Evolutionary conservation across 768 basidiomycete species (phyloP), one percentile per base, ranked within the genome.

Genomic region (Leccinum longicurvipes): DNA sequence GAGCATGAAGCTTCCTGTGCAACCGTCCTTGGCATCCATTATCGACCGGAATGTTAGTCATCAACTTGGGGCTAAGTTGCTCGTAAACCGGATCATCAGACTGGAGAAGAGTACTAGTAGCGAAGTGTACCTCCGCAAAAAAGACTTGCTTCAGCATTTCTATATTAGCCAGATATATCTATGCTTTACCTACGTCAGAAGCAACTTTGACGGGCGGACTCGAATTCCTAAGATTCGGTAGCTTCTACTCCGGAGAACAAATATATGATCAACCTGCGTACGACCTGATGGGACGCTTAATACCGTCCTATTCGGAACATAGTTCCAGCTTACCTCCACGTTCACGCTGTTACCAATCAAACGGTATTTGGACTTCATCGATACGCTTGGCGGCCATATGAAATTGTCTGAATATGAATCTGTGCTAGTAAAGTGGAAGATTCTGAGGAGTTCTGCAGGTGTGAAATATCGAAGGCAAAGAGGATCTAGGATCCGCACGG

Each of bases 261-360:
- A 69, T 85, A 87, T 39, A 76, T 68, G 41, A 91, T 78, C 50
- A 91, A 73, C 56, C 76, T 72, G 50, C 79, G 76, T 0, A 92
- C 84, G 11, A 72, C 64, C 71, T 70, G 34, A 45, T 44, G 46
- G 46, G 47, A 49, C 17, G 31, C 7, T 65, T 4, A 57, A 41
- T 17, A 39, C 39, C 2, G 15, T 39, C 23, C 23, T 23, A 14
- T 7, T 41, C 42, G 2, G n/a, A 10, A 14, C 11, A 3, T 21
- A 14, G 28, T 21, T 47, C 31, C 6, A 46, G 29, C 67, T 56
- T 42, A 91, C 89, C 54, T 75, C 74, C 7, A 91, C 87, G 68
- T 92, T 92, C 8, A 92, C 83, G 54, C 89, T 91, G 68, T 92
- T 93, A 17, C 91, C 91, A 53, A 92, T 85, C 27, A 91, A 73